A percentile compares a stretch with the other conserved stretches of the same genome.
Conservation (phyloP, 2,329 filamentous ascomycete genomes). For the Macrophomina phaseolina region DNA sequence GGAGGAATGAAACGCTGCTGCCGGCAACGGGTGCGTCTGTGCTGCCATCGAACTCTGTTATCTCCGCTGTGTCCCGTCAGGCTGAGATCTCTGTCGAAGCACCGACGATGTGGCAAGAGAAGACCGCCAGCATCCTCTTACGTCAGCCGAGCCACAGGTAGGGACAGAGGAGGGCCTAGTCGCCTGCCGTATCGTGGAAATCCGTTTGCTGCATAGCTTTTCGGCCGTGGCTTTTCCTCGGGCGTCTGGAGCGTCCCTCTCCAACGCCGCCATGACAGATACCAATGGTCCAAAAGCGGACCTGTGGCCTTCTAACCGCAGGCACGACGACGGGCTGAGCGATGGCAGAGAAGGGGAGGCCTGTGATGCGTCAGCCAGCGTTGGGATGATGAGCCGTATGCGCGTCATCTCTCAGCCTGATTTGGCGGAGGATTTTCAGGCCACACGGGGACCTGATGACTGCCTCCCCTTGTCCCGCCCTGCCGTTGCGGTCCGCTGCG, state of each 20-base stretch:
- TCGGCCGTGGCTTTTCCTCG: background rate
- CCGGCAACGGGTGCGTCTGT: background rate
- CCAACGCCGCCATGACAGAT: background rate
- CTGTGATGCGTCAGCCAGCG: too few species aligned
- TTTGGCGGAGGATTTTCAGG: background rate
- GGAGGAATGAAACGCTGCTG: background rate
- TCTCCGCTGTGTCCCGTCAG: background rate
- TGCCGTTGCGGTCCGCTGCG: constrained; percentile 5
- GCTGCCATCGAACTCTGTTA: background rate
- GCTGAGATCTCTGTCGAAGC: constrained; percentile 3
- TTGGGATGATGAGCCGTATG: background rate
- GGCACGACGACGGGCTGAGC: too few species aligned
- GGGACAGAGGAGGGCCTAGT: too few species aligned
- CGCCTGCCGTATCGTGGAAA: too few species aligned
- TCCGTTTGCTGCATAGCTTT: too few species aligned
- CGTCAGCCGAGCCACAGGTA: background rate
- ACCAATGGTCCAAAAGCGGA: constrained; percentile 1
- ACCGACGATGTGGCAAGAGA: background rate
- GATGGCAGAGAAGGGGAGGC: too few species aligned
- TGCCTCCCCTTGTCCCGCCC: background rate
- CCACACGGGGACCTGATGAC: background rate
- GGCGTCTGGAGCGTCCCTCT: background rate
- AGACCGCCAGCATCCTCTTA: background rate
- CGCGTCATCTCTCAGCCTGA: background rate
- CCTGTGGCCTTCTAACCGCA: background rate